These are phyloP conservation scores for Mycena rebaudengoi DNA, from an alignment of 768 basidiomycete genomes.

Conservation along the genomic window DNA sequence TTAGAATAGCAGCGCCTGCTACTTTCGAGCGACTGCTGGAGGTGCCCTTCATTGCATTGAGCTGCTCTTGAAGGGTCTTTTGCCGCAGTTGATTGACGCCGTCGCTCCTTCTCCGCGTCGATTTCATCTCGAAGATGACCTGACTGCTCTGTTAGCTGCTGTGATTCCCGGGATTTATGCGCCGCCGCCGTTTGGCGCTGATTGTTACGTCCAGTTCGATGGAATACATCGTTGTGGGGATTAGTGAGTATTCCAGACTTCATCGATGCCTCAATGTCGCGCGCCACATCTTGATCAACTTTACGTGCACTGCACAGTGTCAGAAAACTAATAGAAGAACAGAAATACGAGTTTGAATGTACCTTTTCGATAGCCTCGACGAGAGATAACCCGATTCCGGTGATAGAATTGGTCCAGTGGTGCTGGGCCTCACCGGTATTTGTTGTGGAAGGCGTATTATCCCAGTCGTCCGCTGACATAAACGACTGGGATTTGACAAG, in stretches of 20 bases:
- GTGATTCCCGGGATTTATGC: not conserved
- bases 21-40: no score
- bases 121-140: not conserved
- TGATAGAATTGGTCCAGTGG: slow-evolving; percentile 28
- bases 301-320: not conserved
- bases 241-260: not conserved
- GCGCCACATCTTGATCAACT: not conserved
- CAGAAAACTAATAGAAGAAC: no score
- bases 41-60: not conserved
- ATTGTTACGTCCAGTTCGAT: not conserved
- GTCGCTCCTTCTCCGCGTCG: not conserved
- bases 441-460: slow-evolving; percentile 25
- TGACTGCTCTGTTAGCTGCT: not conserved
- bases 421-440: slow-evolving; percentile 29
- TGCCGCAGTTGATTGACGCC: not conserved
- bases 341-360: no score
- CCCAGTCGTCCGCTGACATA: slow-evolving; percentile 23
- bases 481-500: slow-evolving; percentile 28
- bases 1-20: no score
- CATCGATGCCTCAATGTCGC: not conserved
- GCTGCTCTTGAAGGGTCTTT: not conserved
- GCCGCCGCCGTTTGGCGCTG: not conserved
- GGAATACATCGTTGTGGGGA: not conserved
- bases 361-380: slow-evolving; percentile 21
- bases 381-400: slow-evolving; percentile 22